phyloP scores from a whole-genome alignment of 1,284 basidiomycete species.

The Laetiporus sulphureus region DNA sequence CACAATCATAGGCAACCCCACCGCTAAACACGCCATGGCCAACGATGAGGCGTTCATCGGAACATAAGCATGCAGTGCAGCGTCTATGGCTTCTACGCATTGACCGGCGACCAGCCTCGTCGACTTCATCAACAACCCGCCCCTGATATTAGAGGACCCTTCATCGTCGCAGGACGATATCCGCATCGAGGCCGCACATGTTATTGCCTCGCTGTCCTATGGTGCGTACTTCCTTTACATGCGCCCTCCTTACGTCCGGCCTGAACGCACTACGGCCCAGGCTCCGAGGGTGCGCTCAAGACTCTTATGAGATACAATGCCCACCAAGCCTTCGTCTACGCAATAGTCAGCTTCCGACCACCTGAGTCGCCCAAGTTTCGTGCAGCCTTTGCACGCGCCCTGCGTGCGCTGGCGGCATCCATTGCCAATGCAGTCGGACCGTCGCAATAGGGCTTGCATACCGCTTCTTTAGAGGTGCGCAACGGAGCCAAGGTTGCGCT shows the following conservation, averaged over 20 bases:
- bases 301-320: conserved; percentile 51
- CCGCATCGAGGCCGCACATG: conserved; percentile 65
- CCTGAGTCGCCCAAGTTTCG: conserved; percentile 37
- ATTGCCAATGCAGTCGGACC: conserved; percentile 61
- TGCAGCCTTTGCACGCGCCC: conserved; percentile 52
- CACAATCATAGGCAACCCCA: conserved; percentile 66
- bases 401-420: conserved; percentile 49
- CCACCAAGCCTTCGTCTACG: conserved; percentile 48
- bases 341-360: conserved; percentile 39
- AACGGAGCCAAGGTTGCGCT: conserved; percentile 48
- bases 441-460: conserved; percentile 53
- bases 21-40: conserved; percentile 53
- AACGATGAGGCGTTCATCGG: conserved; percentile 46
- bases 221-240: conserved; percentile 30
- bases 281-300: conserved; percentile 52
- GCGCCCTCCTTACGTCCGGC: neutral
- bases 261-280: too few species aligned
- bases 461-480: conserved; percentile 37
- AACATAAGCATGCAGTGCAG: too few species aligned
- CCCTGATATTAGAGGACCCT: conserved; percentile 26
- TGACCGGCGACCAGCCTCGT: conserved; percentile 48
- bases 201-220: conserved; percentile 66
- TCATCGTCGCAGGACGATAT: conserved; percentile 39
- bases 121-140: conserved; percentile 42
- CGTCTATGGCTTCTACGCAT: too few species aligned